A percentile compares a stretch with the other conserved stretches of the same genome.
Evolutionary conservation across 257 asterid species (phyloP).

Genomic region (Solanum bukasovii): DNA sequence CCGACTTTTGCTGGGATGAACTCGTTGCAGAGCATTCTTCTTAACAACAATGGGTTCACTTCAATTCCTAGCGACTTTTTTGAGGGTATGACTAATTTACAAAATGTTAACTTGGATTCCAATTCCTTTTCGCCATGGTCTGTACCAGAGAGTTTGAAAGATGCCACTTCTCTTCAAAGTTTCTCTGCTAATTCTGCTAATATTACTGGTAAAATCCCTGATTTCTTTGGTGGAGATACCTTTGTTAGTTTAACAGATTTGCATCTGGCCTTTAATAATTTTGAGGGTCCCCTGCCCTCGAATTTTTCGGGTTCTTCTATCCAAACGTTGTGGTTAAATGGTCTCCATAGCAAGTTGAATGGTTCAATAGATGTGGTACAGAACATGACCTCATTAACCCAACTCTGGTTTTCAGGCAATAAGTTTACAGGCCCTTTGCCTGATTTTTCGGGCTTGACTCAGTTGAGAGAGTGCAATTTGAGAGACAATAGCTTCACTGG

Average conservation of each 20-base stretch:
- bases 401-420: slow-evolving; percentile 1
- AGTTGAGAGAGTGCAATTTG: not conserved
- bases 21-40: slow-evolving; percentile 27
- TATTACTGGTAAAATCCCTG: slow-evolving; percentile 52
- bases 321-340: slow-evolving; percentile 7
- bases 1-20: slow-evolving; percentile 59
- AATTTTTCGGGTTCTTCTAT: slow-evolving; percentile 17
- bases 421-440: slow-evolving; percentile 9
- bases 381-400: not conserved
- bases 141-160: slow-evolving; percentile 39
- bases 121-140: slow-evolving; percentile 51
- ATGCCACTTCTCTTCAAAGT: slow-evolving; percentile 20
- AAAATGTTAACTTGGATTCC: slow-evolving; percentile 38
- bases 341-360: not conserved
- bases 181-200: slow-evolving; percentile 55
- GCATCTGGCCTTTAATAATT: slow-evolving; percentile 37
- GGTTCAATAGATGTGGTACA: slow-evolving; percentile 2
- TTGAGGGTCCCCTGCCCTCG: slow-evolving; percentile 60
- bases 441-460: slow-evolving; percentile 6
- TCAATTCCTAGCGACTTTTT: slow-evolving; percentile 67
- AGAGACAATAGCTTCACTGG: slow-evolving; percentile 8
- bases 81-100: slow-evolving; percentile 54
- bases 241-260: slow-evolving; percentile 32
- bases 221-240: slow-evolving; percentile 22
- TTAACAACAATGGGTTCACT: slow-evolving; percentile 47